Evolutionary conservation across 2,329 filamentous ascomycete species (phyloP).

Genomic region (Pyrenochaeta sp.): DNA sequence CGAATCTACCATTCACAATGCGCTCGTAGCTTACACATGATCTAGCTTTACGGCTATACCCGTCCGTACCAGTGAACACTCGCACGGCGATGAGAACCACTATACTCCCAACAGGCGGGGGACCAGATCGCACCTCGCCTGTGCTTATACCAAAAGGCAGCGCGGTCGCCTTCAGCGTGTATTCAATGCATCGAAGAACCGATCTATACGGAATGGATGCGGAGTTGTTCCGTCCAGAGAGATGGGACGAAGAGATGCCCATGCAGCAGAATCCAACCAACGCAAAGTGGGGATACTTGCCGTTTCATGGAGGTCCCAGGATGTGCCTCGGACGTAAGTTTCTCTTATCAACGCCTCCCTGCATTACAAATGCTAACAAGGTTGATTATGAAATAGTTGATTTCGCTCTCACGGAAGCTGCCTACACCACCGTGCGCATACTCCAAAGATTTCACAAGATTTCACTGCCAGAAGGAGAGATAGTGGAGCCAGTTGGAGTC

Average conservation of each 20-base stretch:
- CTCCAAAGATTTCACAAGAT: conserved; percentile 29
- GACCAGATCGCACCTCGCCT: conserved; percentile 29
- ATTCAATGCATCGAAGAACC: conserved; percentile 25
- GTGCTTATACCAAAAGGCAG: conserved; percentile 38
- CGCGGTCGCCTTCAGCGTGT: conserved; percentile 24
- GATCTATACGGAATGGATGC: conserved; percentile 28
- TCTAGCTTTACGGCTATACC: conserved; percentile 35
- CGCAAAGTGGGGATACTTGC: no score
- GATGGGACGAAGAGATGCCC: conserved; percentile 31
- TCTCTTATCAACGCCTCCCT: no score
- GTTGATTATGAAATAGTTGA: no score
- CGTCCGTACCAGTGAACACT: conserved; percentile 34
- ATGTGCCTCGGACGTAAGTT: conserved; percentile 27
- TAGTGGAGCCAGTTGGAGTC: conserved; percentile 17
- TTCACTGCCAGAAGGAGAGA: conserved; percentile 20
- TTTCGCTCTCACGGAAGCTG: conserved; percentile 29
- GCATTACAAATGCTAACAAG: no score
- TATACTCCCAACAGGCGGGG: conserved; percentile 36
- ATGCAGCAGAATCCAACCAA: conserved; percentile 18
- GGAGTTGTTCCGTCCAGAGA: no score
- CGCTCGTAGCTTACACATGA: conserved; percentile 34
- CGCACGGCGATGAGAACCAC: conserved; percentile 31
- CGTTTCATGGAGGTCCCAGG: no score
- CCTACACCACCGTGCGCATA: conserved; percentile 20
- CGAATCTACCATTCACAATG: no score